phyloP scores from a whole-genome alignment of 805 yeast genomes.

The Kluyveromyces nonfermentans region DNA sequence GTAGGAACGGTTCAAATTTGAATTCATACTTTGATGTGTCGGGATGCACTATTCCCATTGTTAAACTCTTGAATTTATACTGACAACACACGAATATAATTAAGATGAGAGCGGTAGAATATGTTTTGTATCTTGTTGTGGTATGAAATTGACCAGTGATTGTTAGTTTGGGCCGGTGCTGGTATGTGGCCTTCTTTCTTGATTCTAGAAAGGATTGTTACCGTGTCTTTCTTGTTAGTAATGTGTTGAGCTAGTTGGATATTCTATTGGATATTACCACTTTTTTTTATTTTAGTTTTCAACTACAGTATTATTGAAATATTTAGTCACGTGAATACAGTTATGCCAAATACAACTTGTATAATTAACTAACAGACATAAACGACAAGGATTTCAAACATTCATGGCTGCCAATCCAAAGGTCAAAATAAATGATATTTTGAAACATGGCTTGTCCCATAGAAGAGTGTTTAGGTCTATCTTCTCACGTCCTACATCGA shows the following conservation, averaged over 20 bases:
- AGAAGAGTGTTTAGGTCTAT: slow-evolving; percentile 13
- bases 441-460: slow-evolving; percentile 18
- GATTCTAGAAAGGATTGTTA: too few species aligned
- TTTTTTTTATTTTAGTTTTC: too few species aligned
- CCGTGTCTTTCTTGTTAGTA: not conserved
- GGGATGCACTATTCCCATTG: slow-evolving; percentile 34
- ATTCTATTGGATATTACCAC: too few species aligned
- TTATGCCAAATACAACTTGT: too few species aligned
- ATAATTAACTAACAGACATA: too few species aligned
- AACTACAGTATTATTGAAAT: too few species aligned
- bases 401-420: slow-evolving; percentile 21
- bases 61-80: not conserved
- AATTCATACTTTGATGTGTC: slow-evolving; percentile 35
- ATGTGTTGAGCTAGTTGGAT: not conserved
- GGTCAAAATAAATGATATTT: slow-evolving; percentile 17
- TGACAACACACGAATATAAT: not conserved
- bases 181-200: too few species aligned
- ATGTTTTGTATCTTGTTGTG: not conserved
- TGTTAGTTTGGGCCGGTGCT: too few species aligned
- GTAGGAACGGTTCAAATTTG: slow-evolving; percentile 75
- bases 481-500: slow-evolving; percentile 16
- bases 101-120: not conserved
- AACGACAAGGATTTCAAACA: slow-evolving; percentile 8
- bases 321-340: not conserved
- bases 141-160: not conserved